Evolutionary conservation across 2,329 filamentous ascomycete genomes (phyloP), one percentile per base, ranked within the genome.

Genomic region (Cladosporium sp.): DNA sequence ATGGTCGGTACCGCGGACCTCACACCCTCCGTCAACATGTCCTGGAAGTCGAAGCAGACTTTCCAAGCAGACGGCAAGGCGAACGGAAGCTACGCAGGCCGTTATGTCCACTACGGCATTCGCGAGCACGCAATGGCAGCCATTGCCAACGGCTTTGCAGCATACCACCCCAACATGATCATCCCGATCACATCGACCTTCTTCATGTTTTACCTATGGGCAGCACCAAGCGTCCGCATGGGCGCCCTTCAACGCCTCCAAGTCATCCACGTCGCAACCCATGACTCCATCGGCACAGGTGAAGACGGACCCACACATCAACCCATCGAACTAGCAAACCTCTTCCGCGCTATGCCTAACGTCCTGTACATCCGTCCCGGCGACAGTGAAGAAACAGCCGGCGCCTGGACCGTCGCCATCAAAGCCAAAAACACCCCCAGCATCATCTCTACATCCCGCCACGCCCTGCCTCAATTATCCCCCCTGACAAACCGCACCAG

Each of bases 121-220:
- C 83, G 86, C 5, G 86, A 88, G 69, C 86, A 88, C 71, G 86
- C 85, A 62, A 89, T 89, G 87, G 81, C 80, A 2, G 76, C 82
- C 31, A 83, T 86, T 26, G 81, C 76, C 16, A 79, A 79, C 66
- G 77, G 77, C 28, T 72, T 79, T 33, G 75, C 77, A 5, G 77
- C 77, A 2, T 79, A 73, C 71, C 71, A 74, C 62, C 73, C 72
- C 14, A 74, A 75, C 35, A 74, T 73, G n/a, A 74, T 79, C 68
- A 66, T 79, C 16, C 77, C 77, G 4, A 70, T 79, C 31, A 79
- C 77, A 3, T 75, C 75, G 60, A 70, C 69, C 61, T 71, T 70
- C 56, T 77, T 78, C 74, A 78, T 78, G 76, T 79, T 78, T 69
- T 78, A 78, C 71, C 74, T 78, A 61, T 78, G 77, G 69, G 76